These are phyloP conservation scores for Azolla pinnata DNA, from an alignment of 75 land plant species.

Conservation along the genomic window DNA sequence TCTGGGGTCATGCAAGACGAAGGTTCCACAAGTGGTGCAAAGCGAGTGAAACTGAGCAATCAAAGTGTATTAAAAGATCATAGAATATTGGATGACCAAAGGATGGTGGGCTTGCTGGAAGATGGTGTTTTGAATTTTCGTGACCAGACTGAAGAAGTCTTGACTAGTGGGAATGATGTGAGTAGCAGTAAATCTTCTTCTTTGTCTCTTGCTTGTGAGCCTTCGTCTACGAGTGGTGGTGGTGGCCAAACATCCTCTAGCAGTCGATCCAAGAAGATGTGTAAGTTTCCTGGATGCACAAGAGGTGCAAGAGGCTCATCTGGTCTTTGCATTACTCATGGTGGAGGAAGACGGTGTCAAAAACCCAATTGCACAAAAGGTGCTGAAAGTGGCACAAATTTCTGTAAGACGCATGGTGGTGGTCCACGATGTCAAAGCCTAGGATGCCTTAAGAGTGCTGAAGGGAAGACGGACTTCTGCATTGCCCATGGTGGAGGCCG, in stretches of 20 bases:
- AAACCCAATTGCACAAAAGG: conserved; percentile 77
- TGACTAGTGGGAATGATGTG: too few species aligned
- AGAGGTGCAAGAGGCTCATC: conserved; percentile 95
- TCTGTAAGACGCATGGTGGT: conserved; percentile 93
- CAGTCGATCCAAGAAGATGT: not conserved
- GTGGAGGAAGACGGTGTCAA: conserved; percentile 84
- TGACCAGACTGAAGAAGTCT: too few species aligned
- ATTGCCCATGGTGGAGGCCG: conserved; percentile 98
- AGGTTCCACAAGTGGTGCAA: too few species aligned
- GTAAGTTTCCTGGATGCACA: conserved; percentile 50
- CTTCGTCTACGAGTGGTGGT: too few species aligned
- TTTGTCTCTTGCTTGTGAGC: too few species aligned
- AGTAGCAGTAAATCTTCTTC: too few species aligned
- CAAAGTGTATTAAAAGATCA: too few species aligned
- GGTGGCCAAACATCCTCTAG: not conserved
- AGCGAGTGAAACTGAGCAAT: too few species aligned
- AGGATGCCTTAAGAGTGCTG: conserved; percentile 90
- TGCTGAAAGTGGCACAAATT: conserved; percentile 82
- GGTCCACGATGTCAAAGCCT: conserved; percentile 70
- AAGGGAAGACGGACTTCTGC: conserved; percentile 83
- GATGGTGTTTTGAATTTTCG: too few species aligned
- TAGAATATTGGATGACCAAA: too few species aligned
- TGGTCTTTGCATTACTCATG: conserved; percentile 90
- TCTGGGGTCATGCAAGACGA: too few species aligned
- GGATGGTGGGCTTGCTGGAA: too few species aligned